phyloP scores from a whole-genome alignment of 495 filamentous ascomycete species.

The Cryomyces minteri region DNA sequence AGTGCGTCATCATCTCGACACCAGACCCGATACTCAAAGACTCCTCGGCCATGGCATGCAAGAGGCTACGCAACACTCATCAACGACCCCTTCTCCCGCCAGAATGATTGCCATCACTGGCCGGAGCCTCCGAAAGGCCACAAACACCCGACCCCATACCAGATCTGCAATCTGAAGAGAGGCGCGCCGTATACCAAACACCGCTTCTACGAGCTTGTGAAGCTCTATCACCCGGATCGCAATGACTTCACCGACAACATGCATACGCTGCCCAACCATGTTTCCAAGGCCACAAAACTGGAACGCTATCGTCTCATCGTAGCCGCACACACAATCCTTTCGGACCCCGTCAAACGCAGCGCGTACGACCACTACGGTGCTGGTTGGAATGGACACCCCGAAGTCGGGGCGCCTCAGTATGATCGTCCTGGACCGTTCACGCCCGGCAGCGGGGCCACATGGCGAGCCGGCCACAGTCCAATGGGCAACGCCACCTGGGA shows the following conservation, averaged over 20 bases:
- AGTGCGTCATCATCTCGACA: background rate
- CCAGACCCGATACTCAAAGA: background rate
- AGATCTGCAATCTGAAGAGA: slow-evolving; percentile 53
- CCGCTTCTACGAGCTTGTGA: slow-evolving; percentile 77
- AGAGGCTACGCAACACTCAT: slow-evolving; percentile 10
- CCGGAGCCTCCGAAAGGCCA: slow-evolving; percentile 1
- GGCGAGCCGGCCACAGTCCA: slow-evolving; percentile 21
- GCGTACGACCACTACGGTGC: slow-evolving; percentile 68
- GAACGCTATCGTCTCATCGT: slow-evolving; percentile 60
- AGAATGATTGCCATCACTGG: slow-evolving; percentile 2
- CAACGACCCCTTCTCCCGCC: slow-evolving; percentile 1
- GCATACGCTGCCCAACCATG: slow-evolving; percentile 2
- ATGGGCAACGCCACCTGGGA: slow-evolving; percentile 94
- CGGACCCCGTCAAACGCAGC: slow-evolving; percentile 53
- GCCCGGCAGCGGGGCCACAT: background rate
- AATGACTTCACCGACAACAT: slow-evolving; percentile 9
- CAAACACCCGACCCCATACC: slow-evolving; percentile 62
- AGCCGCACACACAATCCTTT: slow-evolving; percentile 77
- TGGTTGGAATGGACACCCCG: slow-evolving; percentile 49
- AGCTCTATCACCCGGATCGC: slow-evolving; percentile 87
- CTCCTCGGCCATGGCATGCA: background rate
- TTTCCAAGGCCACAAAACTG: slow-evolving; percentile 37
- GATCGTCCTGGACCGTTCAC: slow-evolving; percentile 14
- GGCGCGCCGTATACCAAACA: slow-evolving; percentile 58
- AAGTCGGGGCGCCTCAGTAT: slow-evolving; percentile 17